Evolutionary conservation across 306 rosid genomes (phyloP), one percentile per base, ranked within the genome.

Genomic region (Purshia tridentata): DNA sequence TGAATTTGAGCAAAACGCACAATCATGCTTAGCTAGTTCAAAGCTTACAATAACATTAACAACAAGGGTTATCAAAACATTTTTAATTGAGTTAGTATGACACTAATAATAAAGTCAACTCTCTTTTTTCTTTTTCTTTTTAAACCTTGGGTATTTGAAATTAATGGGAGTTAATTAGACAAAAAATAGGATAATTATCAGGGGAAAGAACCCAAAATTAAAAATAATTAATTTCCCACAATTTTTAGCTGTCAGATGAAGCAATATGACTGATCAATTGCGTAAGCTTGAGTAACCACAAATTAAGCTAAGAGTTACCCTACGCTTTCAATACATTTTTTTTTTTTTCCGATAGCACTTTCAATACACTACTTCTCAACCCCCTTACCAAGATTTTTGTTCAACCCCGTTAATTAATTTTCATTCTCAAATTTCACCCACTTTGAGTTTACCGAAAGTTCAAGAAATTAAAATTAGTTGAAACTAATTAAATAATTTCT

Each of bases 1-100:
- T 39, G 69, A 68, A 65, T 22, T 81, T 46, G 49, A 75, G 70
- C 82, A 74, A 70, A 69, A 57, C 74, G 73, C 51, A 77, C 42
- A 47, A 74, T 73, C 78, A 76, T 69, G 52, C 67, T 70, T 59
- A 42, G 41, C 80, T 59, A 42, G 41, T 79, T 81, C 83, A 81
- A 78, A 78, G 70, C 65, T 18, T 71, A 47, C 15, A 41, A 63
- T 41, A 52, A 52, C 15, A 41, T 53, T 41, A 52, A 52, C 16
- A 71, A 50, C 69, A 37, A 44, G 41, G n/a, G 47, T 40, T 18
- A 37, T 20, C 45, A 41, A 35, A 39, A 40, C 63, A 74, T 77
- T 44, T 59, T 74, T 35, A 58, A 75, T 58, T 65, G 63, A 72
- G 69, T 65, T 58, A 72, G 69, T 72, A 73, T 61, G 8, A 8